Evolutionary conservation across 2,329 filamentous ascomycete genomes (phyloP), one percentile per base, ranked within the genome.

Genomic region (Fusarium sp.): DNA sequence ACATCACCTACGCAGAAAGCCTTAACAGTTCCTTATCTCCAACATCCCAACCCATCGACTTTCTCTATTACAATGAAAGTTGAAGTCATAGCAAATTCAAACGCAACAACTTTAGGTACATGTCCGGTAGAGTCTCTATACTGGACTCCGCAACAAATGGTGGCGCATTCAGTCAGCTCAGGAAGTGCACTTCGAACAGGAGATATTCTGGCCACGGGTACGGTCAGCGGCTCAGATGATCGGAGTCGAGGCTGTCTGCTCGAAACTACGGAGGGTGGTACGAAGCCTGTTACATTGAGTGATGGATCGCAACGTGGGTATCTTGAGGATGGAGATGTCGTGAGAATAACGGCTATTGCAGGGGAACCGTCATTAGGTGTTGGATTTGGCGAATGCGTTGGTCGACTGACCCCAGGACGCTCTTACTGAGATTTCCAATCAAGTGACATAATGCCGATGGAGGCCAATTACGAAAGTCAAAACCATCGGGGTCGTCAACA

Each of bases 191-290:
- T 70, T 0, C 11, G 67, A 1, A 68, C 67, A 0, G 82, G 81
- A 0, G 81, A 84, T 63, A 10, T 84, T 1, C 57, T 84, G 34
- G 82, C 77, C 0, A 83, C 81, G 0, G 83, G 82, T 0, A 84
- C 82, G 0, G 77, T 84, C 11, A 79, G 75, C 6, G 82, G 81
- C 1, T 62, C 68, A 0, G 77, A 74, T 1, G 69, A 77, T 4
- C 75, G 75, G 0, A 75, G 73, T 28, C 76, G 79, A 24, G 82
- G 82, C 0, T 83, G 82, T 58, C 71, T 84, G 45, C 74, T 83
- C 6, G 82, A 84, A 67, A 51, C 75, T 36, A 82, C 79, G 1
- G 73, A 77, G 48, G 79, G 78, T 2, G 81, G 81, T 0, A 78
- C 71, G 20, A 74, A 73, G 7, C 72, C 75, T 8, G 51, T 80